Percentiles rank a stretch among this genome's conserved stretches.
phyloP scores from a whole-genome alignment of 2,329 filamentous ascomycete species.

The Sporothrix euskadiensis region DNA sequence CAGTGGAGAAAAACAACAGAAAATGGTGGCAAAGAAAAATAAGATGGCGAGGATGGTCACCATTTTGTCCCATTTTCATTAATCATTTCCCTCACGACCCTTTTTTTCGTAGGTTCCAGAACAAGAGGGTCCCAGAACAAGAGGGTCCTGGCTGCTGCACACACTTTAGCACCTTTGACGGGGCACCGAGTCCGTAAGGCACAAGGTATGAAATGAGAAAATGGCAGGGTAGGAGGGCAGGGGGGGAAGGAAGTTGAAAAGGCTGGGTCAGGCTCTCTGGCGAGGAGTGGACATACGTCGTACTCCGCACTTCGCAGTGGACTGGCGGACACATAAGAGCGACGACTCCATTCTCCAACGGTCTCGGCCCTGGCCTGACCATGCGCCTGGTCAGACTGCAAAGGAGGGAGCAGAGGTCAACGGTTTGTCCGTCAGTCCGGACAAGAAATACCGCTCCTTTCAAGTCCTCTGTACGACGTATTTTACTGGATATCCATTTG shows the following conservation, averaged over 20 bases:
- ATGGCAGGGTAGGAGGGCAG: conserved; percentile 6
- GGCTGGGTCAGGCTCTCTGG: conserved; percentile 7
- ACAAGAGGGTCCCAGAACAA: conserved; percentile 12
- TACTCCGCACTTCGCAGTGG: background rate
- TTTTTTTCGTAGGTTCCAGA: conserved; percentile 16
- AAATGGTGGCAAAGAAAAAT: background rate
- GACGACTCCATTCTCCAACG: background rate
- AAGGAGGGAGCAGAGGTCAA: background rate
- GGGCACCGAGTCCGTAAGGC: background rate
- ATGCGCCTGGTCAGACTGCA: background rate
- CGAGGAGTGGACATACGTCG: background rate
- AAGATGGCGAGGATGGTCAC: background rate
- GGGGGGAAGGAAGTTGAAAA: background rate
- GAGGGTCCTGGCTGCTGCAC: background rate
- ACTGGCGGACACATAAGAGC: background rate
- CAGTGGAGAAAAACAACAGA: background rate
- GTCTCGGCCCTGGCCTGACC: background rate
- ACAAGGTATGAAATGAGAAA: conserved; percentile 3
- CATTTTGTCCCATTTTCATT: background rate
- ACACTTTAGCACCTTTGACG: background rate
- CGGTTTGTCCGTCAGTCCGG: background rate
- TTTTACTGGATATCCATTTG: background rate
- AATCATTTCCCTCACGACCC: background rate
- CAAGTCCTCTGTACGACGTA: no score
- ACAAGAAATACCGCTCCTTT: background rate